These are phyloP conservation scores for Sonneratia alba DNA, from an alignment of 345 rosid species.

Conservation along the genomic window DNA sequence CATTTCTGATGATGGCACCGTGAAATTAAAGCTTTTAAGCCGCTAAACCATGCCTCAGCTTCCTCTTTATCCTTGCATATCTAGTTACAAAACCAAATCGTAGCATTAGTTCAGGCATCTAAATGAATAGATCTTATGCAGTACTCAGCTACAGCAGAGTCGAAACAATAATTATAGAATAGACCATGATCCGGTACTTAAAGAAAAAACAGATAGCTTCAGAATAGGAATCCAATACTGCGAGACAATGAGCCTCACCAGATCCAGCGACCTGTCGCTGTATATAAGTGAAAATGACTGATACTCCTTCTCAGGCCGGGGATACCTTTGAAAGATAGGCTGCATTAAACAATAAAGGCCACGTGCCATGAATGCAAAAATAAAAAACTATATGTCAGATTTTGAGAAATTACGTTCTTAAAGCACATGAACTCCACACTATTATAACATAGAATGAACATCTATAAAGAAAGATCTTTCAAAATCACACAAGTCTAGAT, in stretches of 20 bases:
- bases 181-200: conserved; percentile 7
- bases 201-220: neutral
- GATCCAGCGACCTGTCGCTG: conserved; percentile 84
- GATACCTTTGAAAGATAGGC: conserved; percentile 97
- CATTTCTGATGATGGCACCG: conserved; percentile 48
- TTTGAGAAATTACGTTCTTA: neutral
- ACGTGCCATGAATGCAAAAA: neutral
- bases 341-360: conserved; percentile 23
- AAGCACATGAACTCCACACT: no score
- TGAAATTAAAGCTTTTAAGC: conserved; percentile 65
- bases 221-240: conserved; percentile 6
- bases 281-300: conserved; percentile 97
- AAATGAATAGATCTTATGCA: conserved; percentile 1
- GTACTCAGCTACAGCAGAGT: neutral
- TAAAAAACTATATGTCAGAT: neutral
- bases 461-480: no score
- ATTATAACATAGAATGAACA: no score
- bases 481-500: no score
- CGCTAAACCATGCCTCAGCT: conserved; percentile 82
- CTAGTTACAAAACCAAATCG: conserved; percentile 21
- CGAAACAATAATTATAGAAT: conserved; percentile 1
- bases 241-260: conserved; percentile 43
- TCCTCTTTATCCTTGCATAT: conserved; percentile 83
- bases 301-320: conserved; percentile 98
- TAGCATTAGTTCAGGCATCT: conserved; percentile 9